Evolutionary conservation across 441 rosid genomes (phyloP), one percentile per base, ranked within the genome.

Genomic region (Gossypium trilobum): DNA sequence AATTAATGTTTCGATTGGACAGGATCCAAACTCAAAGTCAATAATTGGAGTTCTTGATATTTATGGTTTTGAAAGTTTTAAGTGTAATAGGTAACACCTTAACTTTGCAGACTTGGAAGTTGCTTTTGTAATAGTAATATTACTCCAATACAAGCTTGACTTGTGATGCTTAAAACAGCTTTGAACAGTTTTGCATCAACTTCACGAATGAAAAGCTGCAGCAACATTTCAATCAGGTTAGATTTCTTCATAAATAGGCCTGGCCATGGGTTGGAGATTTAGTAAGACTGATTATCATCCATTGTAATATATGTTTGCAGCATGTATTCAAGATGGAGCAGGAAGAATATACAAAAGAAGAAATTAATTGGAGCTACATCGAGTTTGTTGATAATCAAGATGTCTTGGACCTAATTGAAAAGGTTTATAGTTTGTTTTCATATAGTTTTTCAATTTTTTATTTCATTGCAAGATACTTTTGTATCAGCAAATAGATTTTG

Each of bases 321-420:
- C 97, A 95, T 81, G 99, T 95, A 79, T 95, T 95, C 81, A 95
- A 95, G 87, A 95, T 91, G 99, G 99, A 95, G 81, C 99, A 95
- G 80, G 98, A 95, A 80, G 99, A 95, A 76, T 95, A 95, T 78
- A 90, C 97, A 11, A 95, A 91, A 80, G 99, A 95, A 82, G 99
- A 93, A 86, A 95, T 95, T 79, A 87, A 95, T 62, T 95, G 99
- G 99, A 95, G 98, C 87, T 96, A 96, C 85, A 96, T 96, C 74
- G 98, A 95, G 79, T 95, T 93, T 73, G 97, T 95, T 79, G 98
- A 95, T 83, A 95, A 95, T 83, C 95, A 93, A 86, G 99, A 96
- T 82, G 98, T 96, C 68, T 81, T 96, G 85, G 99, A 96, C 79
- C 88, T 96, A 75, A 96, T 96, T 74, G 98, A 96, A 81, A 96